Evolutionary conservation across 2,329 filamentous ascomycete genomes (phyloP).

Genomic region (Pseudopyrenochaeta lycopersici): DNA sequence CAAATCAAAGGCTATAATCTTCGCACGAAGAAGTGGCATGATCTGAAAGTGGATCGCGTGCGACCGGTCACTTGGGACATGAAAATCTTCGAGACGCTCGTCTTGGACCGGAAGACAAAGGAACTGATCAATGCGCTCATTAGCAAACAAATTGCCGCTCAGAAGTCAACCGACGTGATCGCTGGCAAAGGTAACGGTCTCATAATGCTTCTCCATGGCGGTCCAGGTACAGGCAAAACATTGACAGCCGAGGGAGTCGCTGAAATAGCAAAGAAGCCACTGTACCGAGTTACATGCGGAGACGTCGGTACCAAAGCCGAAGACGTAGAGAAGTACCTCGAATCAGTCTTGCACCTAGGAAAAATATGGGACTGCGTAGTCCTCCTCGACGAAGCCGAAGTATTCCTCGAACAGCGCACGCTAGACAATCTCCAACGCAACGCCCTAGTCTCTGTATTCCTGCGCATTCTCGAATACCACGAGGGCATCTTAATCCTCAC

Average conservation of each 20-base stretch:
- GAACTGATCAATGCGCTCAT: constrained; percentile 1
- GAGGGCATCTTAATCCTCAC: constrained; percentile 48
- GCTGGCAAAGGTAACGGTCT: constrained; percentile 38
- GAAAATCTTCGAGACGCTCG: background rate
- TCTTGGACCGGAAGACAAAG: background rate
- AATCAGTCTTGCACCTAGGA: constrained; percentile 55
- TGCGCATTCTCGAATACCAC: constrained; percentile 35
- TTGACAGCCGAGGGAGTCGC: constrained; percentile 21
- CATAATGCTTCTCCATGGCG: constrained; percentile 21
- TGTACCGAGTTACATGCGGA: constrained; percentile 49
- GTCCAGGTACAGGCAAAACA: constrained; percentile 22
- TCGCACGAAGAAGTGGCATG: constrained; percentile 12
- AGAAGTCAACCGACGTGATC: constrained; percentile 3
- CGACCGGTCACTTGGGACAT: background rate
- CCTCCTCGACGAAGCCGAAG: constrained; percentile 60
- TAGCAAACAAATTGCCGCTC: background rate
- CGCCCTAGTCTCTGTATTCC: constrained; percentile 29
- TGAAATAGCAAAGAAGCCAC: constrained; percentile 13
- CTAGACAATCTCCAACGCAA: constrained; percentile 26
- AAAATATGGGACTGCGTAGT: constrained; percentile 60
- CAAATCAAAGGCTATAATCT: constrained; percentile 7
- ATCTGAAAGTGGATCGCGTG: constrained; percentile 11
- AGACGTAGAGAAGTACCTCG: constrained; percentile 55
- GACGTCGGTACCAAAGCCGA: constrained; percentile 58
- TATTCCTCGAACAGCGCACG: constrained; percentile 25